Base-by-base conservation (phyloP, 805 yeast genomes). In the Kodamaea sagamina region DNA sequence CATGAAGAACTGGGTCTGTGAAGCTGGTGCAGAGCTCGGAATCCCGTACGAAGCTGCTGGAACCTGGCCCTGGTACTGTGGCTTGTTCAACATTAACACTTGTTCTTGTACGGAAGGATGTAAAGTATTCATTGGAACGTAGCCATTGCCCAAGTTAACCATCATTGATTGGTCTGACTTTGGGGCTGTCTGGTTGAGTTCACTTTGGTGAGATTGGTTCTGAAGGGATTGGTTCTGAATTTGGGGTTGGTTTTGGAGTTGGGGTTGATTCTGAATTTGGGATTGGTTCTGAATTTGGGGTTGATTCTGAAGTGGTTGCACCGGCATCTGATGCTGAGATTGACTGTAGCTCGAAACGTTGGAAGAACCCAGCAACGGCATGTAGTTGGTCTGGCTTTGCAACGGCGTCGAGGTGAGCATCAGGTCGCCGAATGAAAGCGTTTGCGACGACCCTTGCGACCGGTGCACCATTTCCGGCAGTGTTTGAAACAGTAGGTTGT, bases 81-180 rank as follows among this genome's bases (percentile, higher is more conserved):
- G 57, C 26, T 48, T 48, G 35, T 51, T 57, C 15, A 44, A 51
- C 44, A 43, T 47, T 43, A 47, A 42, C 24, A 46, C 51, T 38
- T 53, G 57, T 15, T 51, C 51, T 39, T 54, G 60, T n/a, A 49
- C 27, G 31, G 45, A 49, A 7, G 51, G 51, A 17, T 49, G 55
- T 21, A 58, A 46, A 3, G 50, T 41, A 26, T 42, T 41, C 32
- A 52, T 52, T 7, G 59, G 58, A 7, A 52, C 52, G 25, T 44
- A 53, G 4, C 58, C 57, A 36, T 44, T 53, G 2, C 56, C 58
- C 10, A 52, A 34, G 35, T 55, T 55, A 10, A 42, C 58, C 56
- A 55, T 52, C 42, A 54, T 35, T 4, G 38, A 21, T 29, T 29
- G 34, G 4, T 27, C 31, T 27, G 31, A 16, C 7, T 18, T 18